Evolutionary conservation across 164 flowering plant genomes (phyloP).

Genomic region (Vitis rotundifolia): DNA sequence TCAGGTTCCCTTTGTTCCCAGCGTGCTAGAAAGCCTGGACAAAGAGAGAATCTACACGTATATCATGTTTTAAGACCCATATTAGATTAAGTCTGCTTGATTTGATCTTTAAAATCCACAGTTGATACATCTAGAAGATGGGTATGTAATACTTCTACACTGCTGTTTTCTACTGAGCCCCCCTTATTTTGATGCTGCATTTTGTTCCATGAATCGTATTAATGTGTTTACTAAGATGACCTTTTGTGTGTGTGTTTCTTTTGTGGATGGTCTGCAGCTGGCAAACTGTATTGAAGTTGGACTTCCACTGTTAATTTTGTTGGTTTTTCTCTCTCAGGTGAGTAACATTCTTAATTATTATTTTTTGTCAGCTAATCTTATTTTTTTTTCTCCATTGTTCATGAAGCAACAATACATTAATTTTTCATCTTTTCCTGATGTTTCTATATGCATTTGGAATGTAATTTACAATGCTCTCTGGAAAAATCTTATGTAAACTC

Average conservation of each 20-base stretch:
- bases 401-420: not conserved
- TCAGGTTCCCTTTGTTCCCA: not conserved
- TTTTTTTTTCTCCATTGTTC: not conserved
- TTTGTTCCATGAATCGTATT: not conserved
- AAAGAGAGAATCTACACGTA: not conserved
- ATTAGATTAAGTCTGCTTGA: too few relatives aligned
- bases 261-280: slow-evolving; percentile 36
- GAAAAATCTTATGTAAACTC: not conserved
- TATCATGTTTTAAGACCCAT: too few relatives aligned
- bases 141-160: not conserved
- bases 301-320: slow-evolving; percentile 61
- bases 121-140: not conserved
- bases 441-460: too few relatives aligned
- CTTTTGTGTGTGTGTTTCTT: not conserved
- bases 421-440: not conserved
- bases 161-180: not conserved
- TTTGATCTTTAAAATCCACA: too few relatives aligned
- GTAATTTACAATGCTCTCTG: too few relatives aligned
- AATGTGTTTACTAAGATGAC: not conserved
- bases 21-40: not conserved
- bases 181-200: not conserved
- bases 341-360: slow-evolving; percentile 4
- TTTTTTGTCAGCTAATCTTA: too few relatives aligned
- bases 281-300: slow-evolving; percentile 84
- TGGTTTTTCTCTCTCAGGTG: slow-evolving; percentile 74